Evolutionary conservation across 2,329 filamentous ascomycete species (phyloP).

Genomic region (Curvularia hawaiiensis): DNA sequence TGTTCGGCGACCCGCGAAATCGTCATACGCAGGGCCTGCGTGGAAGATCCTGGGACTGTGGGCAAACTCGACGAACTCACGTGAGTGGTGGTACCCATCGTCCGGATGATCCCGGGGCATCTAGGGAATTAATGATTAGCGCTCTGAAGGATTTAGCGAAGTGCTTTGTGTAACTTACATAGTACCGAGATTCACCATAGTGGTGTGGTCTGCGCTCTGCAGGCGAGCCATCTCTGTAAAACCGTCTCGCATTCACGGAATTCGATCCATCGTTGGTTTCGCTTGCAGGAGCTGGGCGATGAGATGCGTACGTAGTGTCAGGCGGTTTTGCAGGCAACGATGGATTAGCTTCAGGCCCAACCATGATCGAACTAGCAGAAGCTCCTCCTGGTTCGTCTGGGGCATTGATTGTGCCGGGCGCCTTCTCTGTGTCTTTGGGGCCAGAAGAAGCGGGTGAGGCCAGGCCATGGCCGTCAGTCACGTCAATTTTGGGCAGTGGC

Average conservation of each 20-base stretch:
- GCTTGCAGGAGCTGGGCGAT: conserved; percentile 42
- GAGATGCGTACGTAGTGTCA: conserved; percentile 57
- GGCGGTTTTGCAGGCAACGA: conserved; percentile 41
- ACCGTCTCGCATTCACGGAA: conserved; percentile 27
- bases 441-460: conserved; percentile 37
- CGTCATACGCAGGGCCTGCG: conserved; percentile 35
- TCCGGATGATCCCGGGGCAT: conserved; percentile 36
- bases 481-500: conserved; percentile 51
- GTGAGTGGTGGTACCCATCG: conserved; percentile 33
- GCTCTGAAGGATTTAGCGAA: conserved; percentile 8
- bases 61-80: conserved; percentile 39
- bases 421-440: conserved; percentile 39
- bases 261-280: conserved; percentile 24
- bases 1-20: conserved; percentile 38
- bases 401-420: conserved; percentile 20
- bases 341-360: conserved; percentile 34
- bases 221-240: conserved; percentile 33
- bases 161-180: conserved; percentile 36
- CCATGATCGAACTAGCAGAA: conserved; percentile 27
- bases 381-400: conserved; percentile 27
- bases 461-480: conserved; percentile 37
- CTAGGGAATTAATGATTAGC: conserved; percentile 29
- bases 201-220: conserved; percentile 36
- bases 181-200: conserved; percentile 41
- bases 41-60: conserved; percentile 37